Base-by-base conservation (phyloP, 495 filamentous ascomycete genomes). In the Copromyces sp. region DNA sequence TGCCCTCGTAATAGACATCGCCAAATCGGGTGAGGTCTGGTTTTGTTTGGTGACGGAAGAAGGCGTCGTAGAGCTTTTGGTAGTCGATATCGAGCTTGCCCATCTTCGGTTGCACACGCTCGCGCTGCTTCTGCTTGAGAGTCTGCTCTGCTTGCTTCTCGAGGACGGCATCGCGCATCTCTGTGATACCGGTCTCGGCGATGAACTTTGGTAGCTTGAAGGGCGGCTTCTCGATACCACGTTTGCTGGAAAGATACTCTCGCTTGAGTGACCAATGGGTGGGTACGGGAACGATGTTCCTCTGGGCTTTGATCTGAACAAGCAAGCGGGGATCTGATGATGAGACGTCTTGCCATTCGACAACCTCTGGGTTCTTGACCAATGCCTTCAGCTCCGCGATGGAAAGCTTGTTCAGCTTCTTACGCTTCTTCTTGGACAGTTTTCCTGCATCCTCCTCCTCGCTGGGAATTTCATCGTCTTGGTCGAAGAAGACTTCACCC, bases 51-150 rank as follows among this genome's bases (percentile, higher is more conserved):
- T 95, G 96, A 37, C 94, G 88, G 85, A 98, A 99, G 83, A 99
- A 99, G 8, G 95, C 95, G 79, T 98, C 95, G 80, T 98, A 97
- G 38, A 98, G 88, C 79, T 95, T 97, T 78, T 97, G 93, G 80
- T 98, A 99, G 81, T 99, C 96, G 73, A 99, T 97, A 77, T 99
- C 95, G 69, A 99, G 84, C 77, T 94, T 96, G 73, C 95, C 95
- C 91, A 97, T 96, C 82, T 99, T 99, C 0, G 94, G 94, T 74
- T 94, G 91, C 11, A 99, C 95, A 71, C 95, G 88, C 79, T 98
- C 95, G 47, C 95, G 87, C 83, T 97, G 95, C 78, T 97, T 98
- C 79, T 97, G 93, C 80, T 98, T 98, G 74, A 99, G 84, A 16
- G 88, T 89, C 69, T 94, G 92, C 77, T 95, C 89, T 39, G 93